Evolutionary conservation across 73 alveolate genomes (phyloP).

Genomic region (Paramecium sexaurelia): DNA sequence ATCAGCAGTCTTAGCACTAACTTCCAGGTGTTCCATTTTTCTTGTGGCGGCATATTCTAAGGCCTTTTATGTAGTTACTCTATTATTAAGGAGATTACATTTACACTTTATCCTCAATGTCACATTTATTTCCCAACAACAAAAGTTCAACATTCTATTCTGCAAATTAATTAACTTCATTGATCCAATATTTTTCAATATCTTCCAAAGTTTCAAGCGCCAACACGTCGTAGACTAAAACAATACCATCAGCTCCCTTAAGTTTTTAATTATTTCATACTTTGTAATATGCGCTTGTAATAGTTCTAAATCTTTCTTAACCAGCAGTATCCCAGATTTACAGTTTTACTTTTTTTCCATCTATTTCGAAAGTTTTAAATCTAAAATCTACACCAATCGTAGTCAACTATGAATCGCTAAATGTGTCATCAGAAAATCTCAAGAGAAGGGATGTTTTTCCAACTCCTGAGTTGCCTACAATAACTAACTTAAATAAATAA

Average conservation of each 20-base stretch:
- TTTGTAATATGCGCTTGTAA: constrained; percentile 76
- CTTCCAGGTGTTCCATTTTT: constrained; percentile 61
- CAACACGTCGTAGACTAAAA: constrained; percentile 73
- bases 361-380: constrained; percentile 73
- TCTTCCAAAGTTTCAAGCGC: constrained; percentile 31
- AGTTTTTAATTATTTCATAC: background rate
- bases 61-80: constrained; percentile 60
- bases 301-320: constrained; percentile 79
- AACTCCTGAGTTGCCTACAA: constrained; percentile 77
- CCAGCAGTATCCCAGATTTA: constrained; percentile 89
- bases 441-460: constrained; percentile 75
- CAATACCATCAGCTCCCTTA: constrained; percentile 82
- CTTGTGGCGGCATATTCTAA: constrained; percentile 52
- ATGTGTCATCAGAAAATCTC: constrained; percentile 77
- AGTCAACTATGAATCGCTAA: constrained; percentile 71
- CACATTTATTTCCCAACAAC: constrained; percentile 62
- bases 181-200: constrained; percentile 66
- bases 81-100: background rate
- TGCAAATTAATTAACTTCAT: constrained; percentile 64
- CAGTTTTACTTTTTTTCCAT: constrained; percentile 73
- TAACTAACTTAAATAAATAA: constrained; percentile 71
- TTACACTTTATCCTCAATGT: constrained; percentile 50
- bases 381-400: constrained; percentile 81
- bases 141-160: constrained; percentile 68
- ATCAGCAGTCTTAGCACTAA: constrained; percentile 66